Evolutionary conservation across 768 basidiomycete species (phyloP), one percentile per base, ranked within the genome.

Genomic region (Kwoniella heveanensis): DNA sequence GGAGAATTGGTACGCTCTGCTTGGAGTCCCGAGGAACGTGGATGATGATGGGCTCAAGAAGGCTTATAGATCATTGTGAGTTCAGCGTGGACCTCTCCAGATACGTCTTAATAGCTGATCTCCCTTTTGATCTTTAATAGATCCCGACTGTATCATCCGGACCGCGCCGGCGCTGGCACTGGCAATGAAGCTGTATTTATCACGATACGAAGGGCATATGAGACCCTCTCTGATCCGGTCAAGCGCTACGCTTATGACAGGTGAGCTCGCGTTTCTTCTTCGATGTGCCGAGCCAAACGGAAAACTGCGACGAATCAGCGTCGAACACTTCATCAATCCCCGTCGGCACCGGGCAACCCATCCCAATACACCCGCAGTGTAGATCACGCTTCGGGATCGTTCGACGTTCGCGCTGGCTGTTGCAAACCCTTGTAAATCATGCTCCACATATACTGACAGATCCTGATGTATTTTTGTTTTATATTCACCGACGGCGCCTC

Each of bases 201-300:
- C 54, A 19, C 67, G 17, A 66, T 74, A 27, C 57, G 75, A 24
- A 54, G 67, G 26, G 75, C 75, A 9, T 77, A 74, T 56, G 75
- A 77, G 48, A 62, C 59, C 3, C 55, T 77, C 13, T 64, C 64
- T 0, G 70, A 74, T 54, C 72, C 75, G 5, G 52, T 68, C 19
- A 77, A 69, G 49, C 65, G 75, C 37, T 77, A 68, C 55, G 75
- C 75, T 12, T 74, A 74, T 54, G 72, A 77, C 47, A 56, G 74
- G 72, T 74, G 25, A 39, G 69, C 21, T 30, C 9, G 17, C 22
- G 10, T 22, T 24, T 26, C 48, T 22, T 32, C 5, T 32, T 32
- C 32, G 32, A 49, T 5, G 9, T 24, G 15, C 48, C n/a, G n/a
- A n/a, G n/a, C n/a, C n/a, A n/a, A n/a, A n/a, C n/a, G n/a, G n/a